phyloP scores from a whole-genome alignment of 139 green algal species.

The Chlorella sp. region DNA sequence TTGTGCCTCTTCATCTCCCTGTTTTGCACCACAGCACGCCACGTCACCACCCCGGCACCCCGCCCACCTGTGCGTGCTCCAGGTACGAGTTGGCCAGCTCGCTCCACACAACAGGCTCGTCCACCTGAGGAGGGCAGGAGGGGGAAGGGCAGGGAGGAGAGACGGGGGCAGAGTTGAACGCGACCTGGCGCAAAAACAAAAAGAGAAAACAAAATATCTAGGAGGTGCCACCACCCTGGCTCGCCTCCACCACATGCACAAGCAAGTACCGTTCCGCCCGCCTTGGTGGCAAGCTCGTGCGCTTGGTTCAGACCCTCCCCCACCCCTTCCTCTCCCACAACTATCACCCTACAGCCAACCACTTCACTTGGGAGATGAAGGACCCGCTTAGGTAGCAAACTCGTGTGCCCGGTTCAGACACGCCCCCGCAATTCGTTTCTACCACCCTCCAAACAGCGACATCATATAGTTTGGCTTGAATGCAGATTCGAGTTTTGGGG shows the following conservation, averaged over 20 bases:
- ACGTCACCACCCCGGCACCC: not conserved
- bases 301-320: not conserved
- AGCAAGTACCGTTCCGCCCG: too few relatives aligned
- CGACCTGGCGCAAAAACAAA: too few relatives aligned
- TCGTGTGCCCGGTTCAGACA: conserved; percentile 89
- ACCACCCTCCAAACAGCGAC: too few relatives aligned
- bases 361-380: too few relatives aligned
- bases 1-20: not conserved
- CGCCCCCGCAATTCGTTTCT: too few relatives aligned
- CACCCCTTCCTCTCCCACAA: too few relatives aligned
- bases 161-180: not conserved
- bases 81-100: conserved; percentile 96
- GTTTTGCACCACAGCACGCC: not conserved
- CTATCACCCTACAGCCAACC: too few relatives aligned
- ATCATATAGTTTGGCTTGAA: too few relatives aligned
- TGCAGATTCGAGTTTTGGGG: too few relatives aligned
- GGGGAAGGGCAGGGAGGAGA: not conserved
- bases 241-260: too few relatives aligned
- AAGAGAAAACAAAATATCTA: too few relatives aligned
- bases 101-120: conserved; percentile 91
- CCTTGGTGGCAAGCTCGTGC: not conserved
- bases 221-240: too few relatives aligned
- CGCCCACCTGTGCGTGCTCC: conserved; percentile 55
- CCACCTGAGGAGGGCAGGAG: conserved; percentile 43
- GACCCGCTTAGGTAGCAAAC: conserved; percentile 71